Conservation (phyloP, 2,329 filamentous ascomycete species). For the Nothophoma quercina region DNA sequence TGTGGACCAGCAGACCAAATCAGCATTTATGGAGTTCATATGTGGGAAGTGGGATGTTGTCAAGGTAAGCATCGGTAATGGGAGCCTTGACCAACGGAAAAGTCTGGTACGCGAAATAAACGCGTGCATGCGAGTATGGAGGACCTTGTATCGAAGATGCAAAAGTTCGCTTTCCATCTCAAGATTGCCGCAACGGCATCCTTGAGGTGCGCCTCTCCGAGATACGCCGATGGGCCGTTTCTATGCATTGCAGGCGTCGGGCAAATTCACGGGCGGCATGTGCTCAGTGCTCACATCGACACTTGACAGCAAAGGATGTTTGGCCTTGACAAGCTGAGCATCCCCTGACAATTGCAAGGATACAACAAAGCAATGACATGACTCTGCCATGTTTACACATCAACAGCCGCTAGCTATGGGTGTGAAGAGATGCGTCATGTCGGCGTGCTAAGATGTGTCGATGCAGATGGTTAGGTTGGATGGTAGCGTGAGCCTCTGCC, state of each 20-base stretch:
- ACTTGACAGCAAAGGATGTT: not conserved
- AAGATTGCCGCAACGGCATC: not conserved
- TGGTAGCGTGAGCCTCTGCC: slow-evolving; percentile 13
- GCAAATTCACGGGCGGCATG: slow-evolving; percentile 18
- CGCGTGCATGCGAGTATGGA: not conserved
- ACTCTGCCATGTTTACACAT: not conserved
- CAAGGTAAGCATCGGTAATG: not conserved
- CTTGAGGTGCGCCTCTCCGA: slow-evolving; percentile 3
- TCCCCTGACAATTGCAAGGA: not conserved
- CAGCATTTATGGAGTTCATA: not conserved
- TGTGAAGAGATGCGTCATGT: not conserved
- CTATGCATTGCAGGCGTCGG: slow-evolving; percentile 10
- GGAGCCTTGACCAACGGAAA: not conserved
- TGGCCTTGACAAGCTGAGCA: not conserved
- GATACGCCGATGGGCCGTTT: slow-evolving; percentile 3
- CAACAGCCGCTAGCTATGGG: not conserved
- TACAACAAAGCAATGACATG: not conserved
- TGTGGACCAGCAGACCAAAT: not conserved
- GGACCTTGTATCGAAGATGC: not conserved
- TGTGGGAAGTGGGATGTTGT: not conserved
- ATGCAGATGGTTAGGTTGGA: slow-evolving; percentile 8
- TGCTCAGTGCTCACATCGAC: slow-evolving; percentile 10
- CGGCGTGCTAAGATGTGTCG: not conserved
- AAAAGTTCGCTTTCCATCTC: not conserved
- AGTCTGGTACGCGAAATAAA: slow-evolving; percentile 1